Evolutionary conservation across 225 moss, liverwort and hornwort species (phyloP), one percentile per base, ranked within the genome.

Genomic region (Marchantia paleacea): DNA sequence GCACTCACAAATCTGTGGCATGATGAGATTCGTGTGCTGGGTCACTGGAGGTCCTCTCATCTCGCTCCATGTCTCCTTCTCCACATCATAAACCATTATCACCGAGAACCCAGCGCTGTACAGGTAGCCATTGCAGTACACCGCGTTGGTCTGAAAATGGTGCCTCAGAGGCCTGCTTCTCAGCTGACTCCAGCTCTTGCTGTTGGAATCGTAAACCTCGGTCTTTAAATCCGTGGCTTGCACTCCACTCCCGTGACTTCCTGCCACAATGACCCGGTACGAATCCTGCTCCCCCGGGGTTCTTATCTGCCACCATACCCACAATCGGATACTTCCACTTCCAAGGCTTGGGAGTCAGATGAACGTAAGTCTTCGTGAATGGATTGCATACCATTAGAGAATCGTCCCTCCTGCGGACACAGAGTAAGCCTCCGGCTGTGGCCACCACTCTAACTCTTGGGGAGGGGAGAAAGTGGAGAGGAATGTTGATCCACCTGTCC

Each of bases 261-360:
- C 90, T 19, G 75, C 92, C 29, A 94, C 96, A 7, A 96, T 87
- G 65, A 96, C 86, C 76, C 81, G 86, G 85, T 91, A 92, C 15
- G 82, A 87, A 26, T 79, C 84, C 53, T 81, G 75, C 24, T 82
- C 79, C 76, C 13, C 86, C 82, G 0, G 51, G 30, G 50, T 31
- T 81, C 76, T 74, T 71, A 69, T 90, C 86, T 65, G 88, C 86
- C 73, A 89, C 88, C 95, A 96, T 96, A 24, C 95, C 95, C 20
- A 96, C 85, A 58, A 96, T 92, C 19, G 95, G 92, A 48, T 91
- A 91, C 79, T 91, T 96, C 90, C 92, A 96, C 60, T 81, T 83
- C 75, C 90, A 83, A 19, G 81, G 86, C 74, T 90, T 85, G 10
- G 87, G 78, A 25, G 91, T 86, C 58, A 96, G 89, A 64, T 87